Base-by-base conservation (phyloP, 345 rosid species). In the Eucalyptus curtisii region DNA sequence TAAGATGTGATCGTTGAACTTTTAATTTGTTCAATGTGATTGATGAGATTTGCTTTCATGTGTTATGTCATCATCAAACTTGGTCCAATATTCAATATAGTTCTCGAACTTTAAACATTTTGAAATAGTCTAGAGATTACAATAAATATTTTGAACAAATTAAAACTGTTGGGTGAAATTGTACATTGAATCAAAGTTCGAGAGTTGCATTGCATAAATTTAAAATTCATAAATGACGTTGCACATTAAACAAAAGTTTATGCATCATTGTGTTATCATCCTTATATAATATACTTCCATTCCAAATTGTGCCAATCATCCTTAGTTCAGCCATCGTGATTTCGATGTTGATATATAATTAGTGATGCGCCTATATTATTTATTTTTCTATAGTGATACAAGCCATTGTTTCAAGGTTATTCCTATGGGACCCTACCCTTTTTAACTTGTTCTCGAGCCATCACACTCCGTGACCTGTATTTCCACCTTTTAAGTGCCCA, bases 241-340 rank as follows among this genome's bases (percentile, higher is more conserved):
- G 0, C 1, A 55, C 2, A 55, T 24, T 22, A 55, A 25, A 55
- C 0, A 4, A 24, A 55, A 55, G 0, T 0, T 24, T 0, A 4
- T 0, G 2, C 1, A 9, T 1, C 0, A 9, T 55, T 24, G 30
- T 24, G 2, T 10, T 55, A 10, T 55, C 4, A 55, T 10, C 6
- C 30, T 55, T 10, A 55, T 4, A 2, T 24, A 10, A 22, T 55
- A 55, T 2, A 17, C 44, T 68, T 33, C 0, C 25, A 9, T 17
- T 17, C 1, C 25, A 2, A 68, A 3, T 19, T 20, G 24, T 16
- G 44, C 1, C 1, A 7, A 17, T 7, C 1, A 33, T 68, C 80
- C 80, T 68, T 68, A 17, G 80, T 33, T 5, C 4, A 33, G 13
- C 13, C 80, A 68, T 33, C 0, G 13, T 33, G 40, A 16, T 8